A percentile compares a stretch with the other conserved stretches of the same genome.
These are phyloP conservation scores for Pilatotrama ljubarskyi DNA, from an alignment of 768 basidiomycete species.

Conservation along the genomic window DNA sequence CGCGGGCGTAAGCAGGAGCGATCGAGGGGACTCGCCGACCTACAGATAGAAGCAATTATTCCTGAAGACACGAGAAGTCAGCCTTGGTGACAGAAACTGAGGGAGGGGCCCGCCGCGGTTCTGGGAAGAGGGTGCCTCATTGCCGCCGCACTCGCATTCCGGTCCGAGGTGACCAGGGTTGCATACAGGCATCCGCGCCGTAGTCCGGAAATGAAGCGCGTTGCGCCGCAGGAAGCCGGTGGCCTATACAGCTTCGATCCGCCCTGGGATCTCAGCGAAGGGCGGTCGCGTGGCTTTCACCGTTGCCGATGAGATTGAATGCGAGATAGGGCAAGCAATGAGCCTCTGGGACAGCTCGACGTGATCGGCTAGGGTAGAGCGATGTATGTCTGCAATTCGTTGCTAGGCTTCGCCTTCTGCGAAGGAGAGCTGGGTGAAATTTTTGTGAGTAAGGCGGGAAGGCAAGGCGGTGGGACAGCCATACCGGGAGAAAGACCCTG, in stretches of 20 bases:
- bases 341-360: background rate
- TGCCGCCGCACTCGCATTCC: slow-evolving; percentile 12
- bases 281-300: background rate
- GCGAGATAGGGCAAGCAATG: background rate
- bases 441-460: background rate
- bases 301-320: slow-evolving; percentile 1
- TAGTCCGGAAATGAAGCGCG: background rate
- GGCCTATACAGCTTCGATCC: background rate
- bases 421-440: background rate
- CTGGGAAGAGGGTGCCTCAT: slow-evolving; percentile 14
- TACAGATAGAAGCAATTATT: background rate
- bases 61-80: background rate
- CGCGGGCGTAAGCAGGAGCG: background rate
- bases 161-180: slow-evolving; percentile 13
- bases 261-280: slow-evolving; percentile 9
- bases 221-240: background rate
- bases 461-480: background rate
- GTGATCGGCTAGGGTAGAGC: background rate
- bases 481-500: background rate
- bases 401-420: background rate
- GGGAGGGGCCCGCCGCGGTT: background rate
- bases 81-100: background rate
- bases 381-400: background rate
- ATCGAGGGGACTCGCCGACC: background rate
- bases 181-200: slow-evolving; percentile 10